These are phyloP conservation scores for Herpotrichia juniperi DNA, from an alignment of 2,329 filamentous ascomycete genomes.

Conservation along the genomic window DNA sequence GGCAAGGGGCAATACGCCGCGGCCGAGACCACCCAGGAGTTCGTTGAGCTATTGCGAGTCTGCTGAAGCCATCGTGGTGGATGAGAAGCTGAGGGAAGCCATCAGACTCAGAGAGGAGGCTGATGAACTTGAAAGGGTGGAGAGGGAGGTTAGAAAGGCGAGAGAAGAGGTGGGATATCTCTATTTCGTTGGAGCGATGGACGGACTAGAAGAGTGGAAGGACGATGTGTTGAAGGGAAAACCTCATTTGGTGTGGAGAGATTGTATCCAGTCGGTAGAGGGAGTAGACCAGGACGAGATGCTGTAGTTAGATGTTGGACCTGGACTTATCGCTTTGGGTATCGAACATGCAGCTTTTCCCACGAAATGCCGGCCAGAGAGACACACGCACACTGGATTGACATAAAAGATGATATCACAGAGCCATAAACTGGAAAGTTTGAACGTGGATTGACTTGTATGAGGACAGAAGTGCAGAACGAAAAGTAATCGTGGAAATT, in stretches of 20 bases:
- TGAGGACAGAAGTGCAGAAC: too few species aligned
- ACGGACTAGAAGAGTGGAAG: slow-evolving; percentile 17
- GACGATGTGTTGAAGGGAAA: slow-evolving; percentile 25
- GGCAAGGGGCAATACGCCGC: slow-evolving; percentile 16
- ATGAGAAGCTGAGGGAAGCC: slow-evolving; percentile 12
- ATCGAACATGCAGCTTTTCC: too few species aligned
- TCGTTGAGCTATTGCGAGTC: slow-evolving; percentile 25
- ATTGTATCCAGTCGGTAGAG: not conserved
- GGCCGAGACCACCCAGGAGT: slow-evolving; percentile 24
- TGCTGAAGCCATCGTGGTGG: slow-evolving; percentile 21
- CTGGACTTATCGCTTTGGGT: too few species aligned
- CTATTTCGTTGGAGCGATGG: slow-evolving; percentile 26
- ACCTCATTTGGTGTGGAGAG: slow-evolving; percentile 19
- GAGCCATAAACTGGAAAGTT: too few species aligned
- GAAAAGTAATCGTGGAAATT: too few species aligned
- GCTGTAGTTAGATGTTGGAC: too few species aligned
- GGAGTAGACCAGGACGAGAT: not conserved
- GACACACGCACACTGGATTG: too few species aligned
- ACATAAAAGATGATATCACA: too few species aligned
- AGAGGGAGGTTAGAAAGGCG: slow-evolving; percentile 15
- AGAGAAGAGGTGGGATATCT: slow-evolving; percentile 34
- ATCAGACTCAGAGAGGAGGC: slow-evolving; percentile 17
- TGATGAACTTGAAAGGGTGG: slow-evolving; percentile 7
- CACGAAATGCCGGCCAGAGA: too few species aligned
- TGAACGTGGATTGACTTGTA: too few species aligned